Evolutionary conservation across 2,329 filamentous ascomycete species (phyloP), one percentile per base, ranked within the genome.

Genomic region (Colletotrichum trifolii): DNA sequence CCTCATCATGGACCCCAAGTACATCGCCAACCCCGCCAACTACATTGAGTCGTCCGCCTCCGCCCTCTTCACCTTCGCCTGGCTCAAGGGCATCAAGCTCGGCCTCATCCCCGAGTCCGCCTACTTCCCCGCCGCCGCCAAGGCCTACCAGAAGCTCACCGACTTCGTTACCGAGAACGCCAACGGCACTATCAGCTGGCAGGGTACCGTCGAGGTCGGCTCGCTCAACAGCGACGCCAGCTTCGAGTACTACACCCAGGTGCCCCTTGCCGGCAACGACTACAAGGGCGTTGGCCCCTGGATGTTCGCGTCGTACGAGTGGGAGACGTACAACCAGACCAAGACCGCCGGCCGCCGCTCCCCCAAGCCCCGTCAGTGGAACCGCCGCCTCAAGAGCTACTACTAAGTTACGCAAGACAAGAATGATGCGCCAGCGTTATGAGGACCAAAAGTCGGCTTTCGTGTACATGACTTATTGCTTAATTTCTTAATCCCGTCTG

Each of bases 41-140:
- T 89, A 86, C 73, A 83, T 89, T 49, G 85, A 89, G 75, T 85
- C 83, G 40, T 86, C 84, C 25, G 86, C 81, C 11, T 84, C 83
- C 2, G 85, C 85, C 3, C 86, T 89, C 82, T 88, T 87, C 69
- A 78, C 80, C 1, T 86, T 84, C 63, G 80, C 83, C 1, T 73
- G 85, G 66, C 73, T 87, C 50, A 67, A 67, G 54, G 63, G 63
- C 42, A 66, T 62, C 47, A 62, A 62, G 42, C 58, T 66, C 36
- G 64, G 64, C 49, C 64, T 82, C 0, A 75, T 77, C 4, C 72
- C 78, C 33, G 59, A 79, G 8, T 81, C 80, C 0, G 49, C 82
- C 80, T 69, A 74, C 76, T 17, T 68, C 73, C 6, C 69, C 76
- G 3, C 81, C 78, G 6, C 69, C 75, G 49, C 70, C 52, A 62